Evolutionary conservation across 345 rosid genomes (phyloP).

Genomic region (Populus nigra): DNA sequence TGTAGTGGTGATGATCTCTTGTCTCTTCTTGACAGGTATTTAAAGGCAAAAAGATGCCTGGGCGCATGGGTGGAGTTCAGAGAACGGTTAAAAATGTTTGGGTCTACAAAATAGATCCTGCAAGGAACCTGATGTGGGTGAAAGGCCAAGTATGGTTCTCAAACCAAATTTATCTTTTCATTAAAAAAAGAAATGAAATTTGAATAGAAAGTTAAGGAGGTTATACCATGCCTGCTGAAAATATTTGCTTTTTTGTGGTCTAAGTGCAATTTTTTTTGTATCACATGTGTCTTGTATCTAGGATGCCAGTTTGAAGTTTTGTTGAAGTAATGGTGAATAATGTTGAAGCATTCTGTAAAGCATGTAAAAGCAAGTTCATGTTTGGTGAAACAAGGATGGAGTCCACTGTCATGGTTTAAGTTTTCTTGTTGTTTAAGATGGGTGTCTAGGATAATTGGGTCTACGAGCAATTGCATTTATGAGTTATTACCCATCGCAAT

Average conservation of each 20-base stretch:
- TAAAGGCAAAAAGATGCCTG: constrained; percentile 94
- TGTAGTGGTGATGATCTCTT: constrained; percentile 10
- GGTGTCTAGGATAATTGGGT: background rate
- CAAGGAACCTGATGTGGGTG: constrained; percentile 90
- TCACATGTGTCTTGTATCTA: background rate
- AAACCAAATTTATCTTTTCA: constrained; percentile 3
- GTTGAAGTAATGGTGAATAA: background rate
- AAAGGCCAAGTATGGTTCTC: constrained; percentile 78
- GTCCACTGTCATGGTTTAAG: background rate
- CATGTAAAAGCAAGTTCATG: background rate
- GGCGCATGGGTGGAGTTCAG: constrained; percentile 88
- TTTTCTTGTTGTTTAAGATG: background rate
- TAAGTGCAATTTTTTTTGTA: background rate
- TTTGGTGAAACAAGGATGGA: background rate
- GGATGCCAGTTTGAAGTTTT: background rate
- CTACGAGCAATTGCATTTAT: background rate
- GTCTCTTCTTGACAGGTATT: constrained; percentile 54
- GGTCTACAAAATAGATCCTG: constrained; percentile 87
- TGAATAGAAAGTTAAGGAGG: background rate
- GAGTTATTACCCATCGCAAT: background rate
- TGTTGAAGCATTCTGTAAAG: background rate
- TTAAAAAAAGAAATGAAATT: background rate
- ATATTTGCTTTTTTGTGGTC: background rate
- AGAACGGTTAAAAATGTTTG: constrained; percentile 89
- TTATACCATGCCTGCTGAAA: background rate